Base-by-base conservation (phyloP, 2,329 filamentous ascomycete genomes). In the Talaromyces pinophilus region DNA sequence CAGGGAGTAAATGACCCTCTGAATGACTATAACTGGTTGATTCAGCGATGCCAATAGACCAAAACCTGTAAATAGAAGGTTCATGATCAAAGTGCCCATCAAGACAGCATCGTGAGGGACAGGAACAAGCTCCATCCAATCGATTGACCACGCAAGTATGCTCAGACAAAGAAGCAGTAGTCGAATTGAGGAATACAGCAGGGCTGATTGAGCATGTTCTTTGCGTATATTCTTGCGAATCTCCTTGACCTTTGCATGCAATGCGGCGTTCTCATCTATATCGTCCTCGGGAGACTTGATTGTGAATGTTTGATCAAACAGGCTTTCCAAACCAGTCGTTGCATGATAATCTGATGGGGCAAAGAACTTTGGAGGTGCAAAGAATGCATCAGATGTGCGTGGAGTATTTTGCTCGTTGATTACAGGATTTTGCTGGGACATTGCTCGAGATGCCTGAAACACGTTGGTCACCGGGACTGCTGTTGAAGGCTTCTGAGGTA, bases 301-400 rank as follows among this genome's bases (percentile, higher is more conserved):
- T 71, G 78, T 80, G 64, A 83, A 83, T 3, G 81, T 76, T 33
- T 74, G 74, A 59, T 81, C 79, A 70, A 84, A 83, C 28, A 83
- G 70, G 48, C 72, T 77, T 70, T 84, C 82, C 11, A 84, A 70
- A 7, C 81, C 82, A 30, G 82, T 83, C 30, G 81, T 79, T 22
- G 76, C 74, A 55, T 73, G 72, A 68, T 77, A 73, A 65, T 82
- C 79, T 66, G 76, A 74, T 46, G 70, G 71, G 4, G 80, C 78
- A 62, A 83, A 83, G 70, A 83, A 83, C 50, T 71, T 81, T 3
- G 81, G 81, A 5, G 77, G 75, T n/a, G 78, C 78, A 67, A 84
- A 81, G 2, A 77, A 70, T 25, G 72, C 67, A 63, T 77, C 75
- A 17, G 72, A 61, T 30, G 69, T 65, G 15, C 63, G 48, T 28